A percentile compares a stretch with the other conserved stretches of the same genome.
These are phyloP conservation scores for Rhodomyrtus tomentosa DNA, from an alignment of 345 rosid genomes.

Conservation along the genomic window DNA sequence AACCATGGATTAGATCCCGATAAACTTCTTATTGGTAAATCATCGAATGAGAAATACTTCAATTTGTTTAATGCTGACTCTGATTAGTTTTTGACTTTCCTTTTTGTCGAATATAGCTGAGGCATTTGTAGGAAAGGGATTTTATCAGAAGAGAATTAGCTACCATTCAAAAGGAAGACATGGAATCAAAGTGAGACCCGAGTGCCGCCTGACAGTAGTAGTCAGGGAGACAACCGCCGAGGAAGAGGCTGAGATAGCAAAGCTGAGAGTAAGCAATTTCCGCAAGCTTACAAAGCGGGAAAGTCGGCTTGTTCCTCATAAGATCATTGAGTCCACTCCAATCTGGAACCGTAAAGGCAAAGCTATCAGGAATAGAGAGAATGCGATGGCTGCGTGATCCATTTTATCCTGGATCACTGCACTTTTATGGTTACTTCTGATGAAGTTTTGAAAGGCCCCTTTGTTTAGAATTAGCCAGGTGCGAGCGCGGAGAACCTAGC, in stretches of 20 bases:
- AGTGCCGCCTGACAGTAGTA: slow-evolving; percentile 68
- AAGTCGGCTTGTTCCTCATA: slow-evolving; percentile 58
- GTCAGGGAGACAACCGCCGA: slow-evolving; percentile 74
- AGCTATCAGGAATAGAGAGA: not conserved
- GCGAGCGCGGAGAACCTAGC: not conserved
- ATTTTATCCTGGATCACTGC: not conserved
- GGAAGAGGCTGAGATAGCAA: slow-evolving; percentile 87
- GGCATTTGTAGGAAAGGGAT: slow-evolving; percentile 89
- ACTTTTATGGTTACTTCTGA: not conserved
- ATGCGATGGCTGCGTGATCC: slow-evolving; percentile 2
- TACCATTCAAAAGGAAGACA: slow-evolving; percentile 55
- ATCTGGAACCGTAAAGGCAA: slow-evolving; percentile 70
- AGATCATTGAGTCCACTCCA: slow-evolving; percentile 76
- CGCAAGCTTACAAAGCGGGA: slow-evolving; percentile 68
- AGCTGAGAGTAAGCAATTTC: slow-evolving; percentile 65
- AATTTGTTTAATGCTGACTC: not conserved
- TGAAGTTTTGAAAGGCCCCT: not conserved
- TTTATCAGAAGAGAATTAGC: slow-evolving; percentile 46
- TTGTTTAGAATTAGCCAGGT: not conserved
- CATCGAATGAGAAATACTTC: not conserved
- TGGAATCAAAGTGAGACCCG: slow-evolving; percentile 52
- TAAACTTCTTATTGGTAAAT: slow-evolving; percentile 76
- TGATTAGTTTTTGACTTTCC: not conserved
- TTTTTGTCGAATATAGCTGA: slow-evolving; percentile 36
- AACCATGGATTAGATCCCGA: slow-evolving; percentile 85